Conservation (phyloP, 1,284 basidiomycete species). For the Ceratobasidium sp. region DNA sequence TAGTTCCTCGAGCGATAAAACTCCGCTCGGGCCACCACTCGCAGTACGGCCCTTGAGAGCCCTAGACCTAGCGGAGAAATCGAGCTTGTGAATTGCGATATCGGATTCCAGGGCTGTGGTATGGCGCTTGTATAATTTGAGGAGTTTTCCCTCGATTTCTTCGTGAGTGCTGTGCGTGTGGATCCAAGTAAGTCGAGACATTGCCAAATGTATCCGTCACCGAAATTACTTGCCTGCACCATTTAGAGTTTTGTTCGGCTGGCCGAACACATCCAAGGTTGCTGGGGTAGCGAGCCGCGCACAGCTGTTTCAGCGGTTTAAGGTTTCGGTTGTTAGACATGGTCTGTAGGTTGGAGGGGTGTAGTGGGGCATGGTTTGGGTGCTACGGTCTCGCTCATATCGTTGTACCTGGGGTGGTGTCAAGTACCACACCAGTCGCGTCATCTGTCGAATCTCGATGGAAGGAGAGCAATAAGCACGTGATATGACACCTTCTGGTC, state of each 20-base stretch:
- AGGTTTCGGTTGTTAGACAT: slow-evolving; percentile 2
- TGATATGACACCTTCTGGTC: slow-evolving; percentile 19
- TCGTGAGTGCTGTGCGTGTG: slow-evolving; percentile 29
- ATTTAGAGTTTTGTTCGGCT: slow-evolving; percentile 35
- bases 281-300: slow-evolving; percentile 25
- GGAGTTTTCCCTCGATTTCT: slow-evolving; percentile 43
- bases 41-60: slow-evolving; percentile 18
- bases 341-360: background rate
- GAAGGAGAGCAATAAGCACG: slow-evolving; percentile 20
- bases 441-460: background rate
- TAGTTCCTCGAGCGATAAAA: slow-evolving; percentile 28
- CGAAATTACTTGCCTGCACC: slow-evolving; percentile 33
- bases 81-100: slow-evolving; percentile 24
- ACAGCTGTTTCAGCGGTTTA: background rate
- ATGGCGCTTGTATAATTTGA: slow-evolving; percentile 44
- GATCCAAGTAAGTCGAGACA: background rate
- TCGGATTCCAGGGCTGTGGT: slow-evolving; percentile 31
- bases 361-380: background rate
- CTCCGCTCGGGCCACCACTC: background rate
- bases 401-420: slow-evolving; percentile 10
- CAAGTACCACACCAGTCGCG: slow-evolving; percentile 38
- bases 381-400: slow-evolving; percentile 7
- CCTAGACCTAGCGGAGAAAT: slow-evolving; percentile 24
- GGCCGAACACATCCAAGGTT: slow-evolving; percentile 25
- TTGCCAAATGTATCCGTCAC: background rate